These are phyloP conservation scores for Elsinoe fawcettii DNA, from an alignment of 2,329 filamentous ascomycete genomes.

Conservation along the genomic window DNA sequence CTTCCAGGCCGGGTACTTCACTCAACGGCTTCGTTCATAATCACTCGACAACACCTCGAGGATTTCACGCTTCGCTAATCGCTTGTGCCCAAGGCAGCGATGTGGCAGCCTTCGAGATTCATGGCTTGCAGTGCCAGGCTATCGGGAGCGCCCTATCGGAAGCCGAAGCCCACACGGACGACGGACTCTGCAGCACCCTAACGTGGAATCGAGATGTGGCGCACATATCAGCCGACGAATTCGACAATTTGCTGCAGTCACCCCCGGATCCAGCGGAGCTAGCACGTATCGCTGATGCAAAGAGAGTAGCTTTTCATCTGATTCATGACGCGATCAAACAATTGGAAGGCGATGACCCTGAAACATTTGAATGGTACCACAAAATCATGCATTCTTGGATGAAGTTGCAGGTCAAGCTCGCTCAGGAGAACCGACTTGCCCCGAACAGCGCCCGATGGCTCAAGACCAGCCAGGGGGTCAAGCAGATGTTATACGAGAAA, in stretches of 20 bases:
- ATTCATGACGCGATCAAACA: not conserved
- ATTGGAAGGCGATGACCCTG: not conserved
- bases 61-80: not conserved
- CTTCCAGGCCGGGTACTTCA: not conserved
- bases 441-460: not conserved
- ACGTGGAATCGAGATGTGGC: not conserved
- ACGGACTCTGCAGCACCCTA: not conserved
- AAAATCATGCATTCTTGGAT: not conserved
- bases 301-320: not conserved
- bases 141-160: not conserved
- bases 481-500: not conserved
- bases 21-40: not conserved
- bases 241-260: not conserved
- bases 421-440: not conserved
- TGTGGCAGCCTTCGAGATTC: not conserved
- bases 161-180: not conserved
- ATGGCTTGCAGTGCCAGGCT: not conserved
- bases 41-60: too few species aligned
- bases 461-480: not conserved
- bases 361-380: not conserved
- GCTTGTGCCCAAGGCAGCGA: not conserved
- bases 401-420: not conserved
- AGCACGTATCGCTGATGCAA: not conserved
- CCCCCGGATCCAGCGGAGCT: not conserved
- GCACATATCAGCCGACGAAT: not conserved